Percentiles rank a stretch among this genome's conserved stretches.
Conservation (phyloP, 192 early-diverging fungal genomes). For the Backusella westeae region DNA sequence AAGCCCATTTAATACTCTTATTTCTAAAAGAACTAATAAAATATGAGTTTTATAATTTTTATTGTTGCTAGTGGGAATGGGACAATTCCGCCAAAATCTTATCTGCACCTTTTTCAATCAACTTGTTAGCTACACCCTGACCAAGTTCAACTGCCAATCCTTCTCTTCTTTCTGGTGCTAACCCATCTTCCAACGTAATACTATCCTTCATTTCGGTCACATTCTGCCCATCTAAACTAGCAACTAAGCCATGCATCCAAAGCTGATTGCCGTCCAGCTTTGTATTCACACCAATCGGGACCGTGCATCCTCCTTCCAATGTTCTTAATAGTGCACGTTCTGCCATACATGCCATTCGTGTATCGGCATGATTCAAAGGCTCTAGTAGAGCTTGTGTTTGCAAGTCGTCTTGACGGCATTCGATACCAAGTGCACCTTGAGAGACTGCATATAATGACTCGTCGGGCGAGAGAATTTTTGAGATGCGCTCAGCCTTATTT, state of each 20-base stretch:
- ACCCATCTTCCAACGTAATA: slow-evolving; percentile 15
- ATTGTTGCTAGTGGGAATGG: neutral
- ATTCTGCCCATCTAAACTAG: slow-evolving; percentile 69
- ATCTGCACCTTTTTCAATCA: slow-evolving; percentile 46
- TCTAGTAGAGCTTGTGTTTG: slow-evolving; percentile 43
- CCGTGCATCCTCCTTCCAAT: slow-evolving; percentile 93
- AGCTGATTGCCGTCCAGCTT: slow-evolving; percentile 44
- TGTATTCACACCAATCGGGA: slow-evolving; percentile 86
- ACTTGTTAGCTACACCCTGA: slow-evolving; percentile 30
- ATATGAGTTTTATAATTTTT: too few species aligned
- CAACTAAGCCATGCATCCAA: slow-evolving; percentile 64
- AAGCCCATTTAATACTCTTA: too few species aligned
- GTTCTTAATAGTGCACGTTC: slow-evolving; percentile 86
- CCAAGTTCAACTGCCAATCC: slow-evolving; percentile 40
- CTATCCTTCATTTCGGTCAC: slow-evolving; percentile 53
- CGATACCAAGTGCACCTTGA: slow-evolving; percentile 87
- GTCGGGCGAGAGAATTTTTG: slow-evolving; percentile 57
- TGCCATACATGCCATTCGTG: slow-evolving; percentile 66
- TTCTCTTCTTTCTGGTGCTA: slow-evolving; percentile 29
- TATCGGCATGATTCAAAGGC: slow-evolving; percentile 61
- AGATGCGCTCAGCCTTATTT: slow-evolving; percentile 66
- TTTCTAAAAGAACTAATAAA: too few species aligned
- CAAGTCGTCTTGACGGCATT: slow-evolving; percentile 68
- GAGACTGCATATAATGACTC: slow-evolving; percentile 83
- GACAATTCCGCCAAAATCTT: neutral